A percentile compares a stretch with the other conserved stretches of the same genome.
These are phyloP conservation scores for Dryas drummondii DNA, from an alignment of 306 rosid species.

Conservation along the genomic window DNA sequence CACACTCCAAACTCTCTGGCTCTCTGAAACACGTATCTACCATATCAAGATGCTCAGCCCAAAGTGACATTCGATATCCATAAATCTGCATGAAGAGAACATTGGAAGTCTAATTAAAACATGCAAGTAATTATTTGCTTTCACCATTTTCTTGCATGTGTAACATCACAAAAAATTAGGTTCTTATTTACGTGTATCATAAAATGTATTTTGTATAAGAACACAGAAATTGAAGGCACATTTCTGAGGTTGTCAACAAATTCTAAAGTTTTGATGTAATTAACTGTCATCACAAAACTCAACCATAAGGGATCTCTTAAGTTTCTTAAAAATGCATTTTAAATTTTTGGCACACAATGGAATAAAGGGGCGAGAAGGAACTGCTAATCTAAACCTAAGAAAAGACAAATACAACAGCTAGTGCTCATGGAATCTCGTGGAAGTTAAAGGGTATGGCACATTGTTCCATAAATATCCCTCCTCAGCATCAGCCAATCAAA, in stretches of 20 bases:
- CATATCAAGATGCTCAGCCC: slow-evolving; percentile 83
- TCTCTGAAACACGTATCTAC: slow-evolving; percentile 49
- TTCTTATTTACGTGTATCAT: too few relatives aligned
- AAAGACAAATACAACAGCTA: background rate
- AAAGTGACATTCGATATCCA: slow-evolving; percentile 89
- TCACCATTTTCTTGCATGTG: too few relatives aligned
- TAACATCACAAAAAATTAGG: too few relatives aligned
- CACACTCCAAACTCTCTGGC: slow-evolving; percentile 71
- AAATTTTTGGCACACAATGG: background rate
- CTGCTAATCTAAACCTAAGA: background rate
- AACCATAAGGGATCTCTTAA: background rate
- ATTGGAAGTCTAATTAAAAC: background rate
- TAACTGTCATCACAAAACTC: background rate
- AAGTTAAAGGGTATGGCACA: background rate
- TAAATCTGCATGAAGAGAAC: slow-evolving; percentile 51
- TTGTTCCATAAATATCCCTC: background rate
- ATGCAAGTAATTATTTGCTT: background rate
- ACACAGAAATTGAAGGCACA: background rate
- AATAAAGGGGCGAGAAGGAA: background rate
- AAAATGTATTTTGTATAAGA: too few relatives aligned
- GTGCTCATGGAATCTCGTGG: background rate
- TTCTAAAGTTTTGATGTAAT: background rate
- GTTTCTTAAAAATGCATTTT: background rate
- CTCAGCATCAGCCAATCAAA: slow-evolving; percentile 8
- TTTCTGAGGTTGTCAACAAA: background rate